Evolutionary conservation across 352 stramenopile genomes (phyloP).

Genomic region (Phytophthora nicotianae): DNA sequence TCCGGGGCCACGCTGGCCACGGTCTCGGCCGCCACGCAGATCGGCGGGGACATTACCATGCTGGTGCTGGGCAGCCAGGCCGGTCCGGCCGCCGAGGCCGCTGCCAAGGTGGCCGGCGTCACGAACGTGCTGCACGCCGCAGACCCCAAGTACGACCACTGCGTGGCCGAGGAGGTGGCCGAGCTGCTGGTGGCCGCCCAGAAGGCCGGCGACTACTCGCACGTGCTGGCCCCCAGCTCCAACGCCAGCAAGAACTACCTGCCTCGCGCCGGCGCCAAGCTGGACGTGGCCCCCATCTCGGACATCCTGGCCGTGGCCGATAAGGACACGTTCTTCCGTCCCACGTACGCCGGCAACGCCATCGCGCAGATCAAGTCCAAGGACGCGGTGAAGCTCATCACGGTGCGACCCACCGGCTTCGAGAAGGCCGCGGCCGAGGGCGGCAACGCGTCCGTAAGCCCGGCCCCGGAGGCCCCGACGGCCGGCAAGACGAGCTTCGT

Average conservation of each 20-base stretch:
- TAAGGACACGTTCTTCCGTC: slow-evolving; percentile 96
- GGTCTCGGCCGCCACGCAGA: slow-evolving; percentile 85
- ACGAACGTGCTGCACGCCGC: slow-evolving; percentile 81
- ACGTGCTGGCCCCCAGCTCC: slow-evolving; percentile 95
- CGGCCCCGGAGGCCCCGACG: slow-evolving; percentile 56
- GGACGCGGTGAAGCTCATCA: slow-evolving; percentile 95
- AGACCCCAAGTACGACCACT: slow-evolving; percentile 90
- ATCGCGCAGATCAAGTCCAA: slow-evolving; percentile 90
- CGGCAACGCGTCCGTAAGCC: slow-evolving; percentile 73
- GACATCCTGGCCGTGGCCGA: slow-evolving; percentile 94
- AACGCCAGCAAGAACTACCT: slow-evolving; percentile 98
- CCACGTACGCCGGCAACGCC: slow-evolving; percentile 87
- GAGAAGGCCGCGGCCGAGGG: slow-evolving; percentile 93
- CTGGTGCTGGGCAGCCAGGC: slow-evolving; percentile 78
- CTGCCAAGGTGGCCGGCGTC: slow-evolving; percentile 81
- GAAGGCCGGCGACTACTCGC: slow-evolving; percentile 71
- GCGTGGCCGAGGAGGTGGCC: slow-evolving; percentile 88
- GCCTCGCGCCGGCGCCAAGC: slow-evolving; percentile 93
- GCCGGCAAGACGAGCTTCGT: slow-evolving; percentile 91
- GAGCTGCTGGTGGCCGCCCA: slow-evolving; percentile 76
- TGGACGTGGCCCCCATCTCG: slow-evolving; percentile 95
- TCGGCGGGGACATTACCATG: slow-evolving; percentile 83
- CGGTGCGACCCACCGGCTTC: slow-evolving; percentile 96
- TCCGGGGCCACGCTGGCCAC: slow-evolving; percentile 79
- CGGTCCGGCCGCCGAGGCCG: slow-evolving; percentile 57